Conservation (phyloP, 2,329 filamentous ascomycete genomes). For the Laburnicola sp. region DNA sequence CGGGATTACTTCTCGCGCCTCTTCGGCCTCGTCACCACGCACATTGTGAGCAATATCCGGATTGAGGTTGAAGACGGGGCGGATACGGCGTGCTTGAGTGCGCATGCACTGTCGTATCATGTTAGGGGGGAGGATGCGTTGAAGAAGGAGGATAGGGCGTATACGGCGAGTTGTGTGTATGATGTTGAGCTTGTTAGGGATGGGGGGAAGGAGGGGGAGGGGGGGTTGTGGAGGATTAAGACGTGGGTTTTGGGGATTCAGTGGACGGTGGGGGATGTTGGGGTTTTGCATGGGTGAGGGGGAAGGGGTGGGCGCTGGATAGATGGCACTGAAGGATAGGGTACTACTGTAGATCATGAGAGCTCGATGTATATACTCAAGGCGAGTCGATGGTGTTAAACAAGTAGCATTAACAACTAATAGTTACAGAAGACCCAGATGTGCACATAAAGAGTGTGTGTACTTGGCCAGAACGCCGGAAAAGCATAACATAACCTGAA, state of each 20-base stretch:
- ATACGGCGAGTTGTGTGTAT: constrained; percentile 28
- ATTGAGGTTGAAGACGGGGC: constrained; percentile 20
- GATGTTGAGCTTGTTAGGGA: constrained; percentile 24
- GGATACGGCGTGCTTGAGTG: constrained; percentile 22
- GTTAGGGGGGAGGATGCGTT: constrained; percentile 24
- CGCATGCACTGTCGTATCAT: constrained; percentile 26
- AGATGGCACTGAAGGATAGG: no score
- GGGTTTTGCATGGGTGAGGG: constrained; percentile 13
- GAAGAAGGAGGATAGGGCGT: constrained; percentile 21
- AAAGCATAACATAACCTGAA: no score
- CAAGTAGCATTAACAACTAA: no score
- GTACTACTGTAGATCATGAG: no score
- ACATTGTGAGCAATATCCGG: constrained; percentile 28
- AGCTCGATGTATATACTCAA: no score
- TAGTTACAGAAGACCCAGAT: no score
- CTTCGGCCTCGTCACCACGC: constrained; percentile 26
- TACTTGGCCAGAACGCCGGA: no score
- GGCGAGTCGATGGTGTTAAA: no score
- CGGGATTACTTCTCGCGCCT: constrained; percentile 19
- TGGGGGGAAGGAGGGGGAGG: constrained; percentile 13
- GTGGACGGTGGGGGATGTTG: constrained; percentile 26
- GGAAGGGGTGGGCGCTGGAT: no score
- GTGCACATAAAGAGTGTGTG: no score
- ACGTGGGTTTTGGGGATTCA: constrained; percentile 30
- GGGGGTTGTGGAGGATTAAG: constrained; percentile 30